phyloP scores from a whole-genome alignment of 202 grass and related monocot genomes.

The Alloteropsis angusta region DNA sequence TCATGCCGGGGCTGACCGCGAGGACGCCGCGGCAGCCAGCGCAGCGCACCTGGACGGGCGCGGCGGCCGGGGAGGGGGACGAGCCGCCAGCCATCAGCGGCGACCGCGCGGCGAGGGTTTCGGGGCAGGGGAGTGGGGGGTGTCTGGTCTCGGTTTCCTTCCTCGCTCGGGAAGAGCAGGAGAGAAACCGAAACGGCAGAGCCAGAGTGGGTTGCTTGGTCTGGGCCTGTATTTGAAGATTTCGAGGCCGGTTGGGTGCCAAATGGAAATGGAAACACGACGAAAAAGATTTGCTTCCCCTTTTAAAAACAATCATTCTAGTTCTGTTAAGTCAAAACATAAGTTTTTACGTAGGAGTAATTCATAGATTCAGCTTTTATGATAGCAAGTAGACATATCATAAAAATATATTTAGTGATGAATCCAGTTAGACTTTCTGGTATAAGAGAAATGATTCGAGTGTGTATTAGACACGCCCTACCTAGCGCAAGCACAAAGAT shows the following conservation, averaged over 20 bases:
- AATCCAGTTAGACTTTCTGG: no score
- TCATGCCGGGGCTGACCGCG: conserved; percentile 72
- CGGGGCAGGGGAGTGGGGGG: background rate
- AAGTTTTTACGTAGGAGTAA: no score
- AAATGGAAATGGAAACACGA: background rate
- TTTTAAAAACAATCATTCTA: no score
- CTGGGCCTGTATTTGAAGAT: conserved; percentile 8
- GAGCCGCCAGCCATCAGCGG: conserved; percentile 26
- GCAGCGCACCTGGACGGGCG: conserved; percentile 71
- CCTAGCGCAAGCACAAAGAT: no score
- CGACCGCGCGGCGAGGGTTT: background rate
- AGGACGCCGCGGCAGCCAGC: conserved; percentile 75
- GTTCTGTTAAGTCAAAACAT: no score
- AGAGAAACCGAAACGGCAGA: conserved; percentile 33
- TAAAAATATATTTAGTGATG: no score
- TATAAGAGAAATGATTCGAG: no score
- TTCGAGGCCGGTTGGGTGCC: background rate
- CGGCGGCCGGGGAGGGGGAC: conserved; percentile 21
- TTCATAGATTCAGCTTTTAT: no score
- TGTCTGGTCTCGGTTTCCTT: conserved; percentile 19
- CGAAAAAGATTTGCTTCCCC: no score
- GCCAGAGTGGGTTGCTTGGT: conserved; percentile 16
- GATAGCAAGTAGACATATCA: no score
- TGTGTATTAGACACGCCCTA: no score
- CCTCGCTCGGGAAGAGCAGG: conserved; percentile 30